These are phyloP conservation scores for Neolentinus lepideus DNA, from an alignment of 1,284 basidiomycete species.

Conservation along the genomic window DNA sequence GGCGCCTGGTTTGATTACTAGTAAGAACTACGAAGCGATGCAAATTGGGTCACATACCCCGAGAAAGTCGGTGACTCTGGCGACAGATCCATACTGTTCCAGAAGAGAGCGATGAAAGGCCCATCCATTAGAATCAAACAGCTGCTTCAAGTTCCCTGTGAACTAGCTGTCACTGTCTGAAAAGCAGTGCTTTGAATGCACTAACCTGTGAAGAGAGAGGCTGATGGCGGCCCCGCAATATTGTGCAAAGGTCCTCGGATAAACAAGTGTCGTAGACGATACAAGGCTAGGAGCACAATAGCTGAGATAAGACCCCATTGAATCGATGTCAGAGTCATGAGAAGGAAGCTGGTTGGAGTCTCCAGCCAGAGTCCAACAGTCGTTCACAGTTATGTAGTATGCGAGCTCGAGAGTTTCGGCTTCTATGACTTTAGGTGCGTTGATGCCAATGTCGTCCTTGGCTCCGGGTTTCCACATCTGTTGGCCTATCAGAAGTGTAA, in stretches of 20 bases:
- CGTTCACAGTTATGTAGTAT: no score
- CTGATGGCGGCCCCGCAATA: neutral
- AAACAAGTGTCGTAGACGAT: neutral
- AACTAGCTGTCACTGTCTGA: neutral
- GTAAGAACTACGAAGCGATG: neutral
- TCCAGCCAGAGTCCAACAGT: no score
- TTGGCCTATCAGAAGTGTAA: no score
- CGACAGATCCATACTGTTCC: conserved; percentile 14
- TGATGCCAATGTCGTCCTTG: no score
- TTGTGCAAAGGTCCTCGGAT: neutral
- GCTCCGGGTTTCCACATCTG: no score
- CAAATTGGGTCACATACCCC: conserved; percentile 5
- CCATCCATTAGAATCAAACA: conserved; percentile 2
- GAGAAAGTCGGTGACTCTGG: conserved; percentile 11
- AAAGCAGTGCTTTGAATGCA: neutral
- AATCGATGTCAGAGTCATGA: neutral
- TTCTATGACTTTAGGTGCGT: no score
- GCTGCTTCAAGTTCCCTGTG: conserved; percentile 10
- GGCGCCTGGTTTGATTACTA: conserved; percentile 10
- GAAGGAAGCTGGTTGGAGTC: neutral
- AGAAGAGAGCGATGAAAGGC: conserved; percentile 1
- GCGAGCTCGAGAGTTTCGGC: no score
- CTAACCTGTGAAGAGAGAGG: neutral
- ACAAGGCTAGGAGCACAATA: neutral
- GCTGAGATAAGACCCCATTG: neutral